Percentiles rank a stretch among this genome's conserved stretches.
Conservation (phyloP, 306 rosid species). For the Rosa rugosa region DNA sequence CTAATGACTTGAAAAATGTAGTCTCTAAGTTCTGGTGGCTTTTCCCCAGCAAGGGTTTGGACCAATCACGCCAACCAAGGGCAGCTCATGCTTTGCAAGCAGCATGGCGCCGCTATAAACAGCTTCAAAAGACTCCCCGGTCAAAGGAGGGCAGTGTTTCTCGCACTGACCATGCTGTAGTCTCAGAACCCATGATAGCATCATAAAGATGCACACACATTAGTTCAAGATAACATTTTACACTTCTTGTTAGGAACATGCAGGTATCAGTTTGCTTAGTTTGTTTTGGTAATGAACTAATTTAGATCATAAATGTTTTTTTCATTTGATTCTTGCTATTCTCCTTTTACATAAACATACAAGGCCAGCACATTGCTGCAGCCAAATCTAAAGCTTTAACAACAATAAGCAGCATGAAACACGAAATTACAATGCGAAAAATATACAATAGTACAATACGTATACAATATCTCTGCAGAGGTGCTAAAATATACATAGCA, state of each 20-base stretch:
- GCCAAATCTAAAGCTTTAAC: not conserved
- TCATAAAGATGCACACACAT: not conserved
- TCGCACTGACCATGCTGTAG: not conserved
- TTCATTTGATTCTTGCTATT: too few species aligned
- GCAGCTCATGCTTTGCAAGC: slow-evolving; percentile 66
- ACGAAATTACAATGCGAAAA: too few species aligned
- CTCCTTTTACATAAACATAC: not conserved
- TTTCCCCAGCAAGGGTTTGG: slow-evolving; percentile 48
- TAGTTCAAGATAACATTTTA: not conserved
- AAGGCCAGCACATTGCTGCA: not conserved
- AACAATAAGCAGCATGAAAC: not conserved
- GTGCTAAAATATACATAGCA: too few species aligned
- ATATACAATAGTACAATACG: too few species aligned
- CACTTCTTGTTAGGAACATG: not conserved
- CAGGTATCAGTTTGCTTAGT: not conserved
- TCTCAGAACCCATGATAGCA: not conserved
- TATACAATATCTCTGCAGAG: too few species aligned
- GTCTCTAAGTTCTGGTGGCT: slow-evolving; percentile 58
- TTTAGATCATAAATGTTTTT: too few species aligned
- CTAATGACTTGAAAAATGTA: slow-evolving; percentile 49
- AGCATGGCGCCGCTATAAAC: slow-evolving; percentile 59
- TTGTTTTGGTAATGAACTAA: not conserved
- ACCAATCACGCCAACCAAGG: slow-evolving; percentile 56
- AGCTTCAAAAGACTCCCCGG: not conserved
- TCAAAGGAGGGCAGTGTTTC: not conserved